Conservation (phyloP, 2,329 filamentous ascomycete species). For the Claviceps monticola region DNA sequence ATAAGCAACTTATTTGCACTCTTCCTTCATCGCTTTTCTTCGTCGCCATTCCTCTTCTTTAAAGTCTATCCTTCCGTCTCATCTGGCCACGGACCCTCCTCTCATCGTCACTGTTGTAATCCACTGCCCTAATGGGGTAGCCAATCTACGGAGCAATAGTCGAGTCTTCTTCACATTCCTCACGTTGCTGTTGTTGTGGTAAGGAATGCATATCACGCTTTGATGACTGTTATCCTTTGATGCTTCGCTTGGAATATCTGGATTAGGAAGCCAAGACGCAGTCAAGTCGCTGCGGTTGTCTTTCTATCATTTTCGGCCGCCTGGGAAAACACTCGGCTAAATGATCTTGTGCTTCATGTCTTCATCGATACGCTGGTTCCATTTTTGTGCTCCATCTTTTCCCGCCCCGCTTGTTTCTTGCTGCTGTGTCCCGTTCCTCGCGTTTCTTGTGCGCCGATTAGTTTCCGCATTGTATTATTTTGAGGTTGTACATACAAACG, state of each 20-base stretch:
- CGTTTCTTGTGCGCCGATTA: neutral
- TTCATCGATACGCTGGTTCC: neutral
- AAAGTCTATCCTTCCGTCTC: no score
- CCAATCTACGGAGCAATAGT: neutral
- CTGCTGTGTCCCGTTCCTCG: neutral
- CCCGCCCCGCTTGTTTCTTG: neutral
- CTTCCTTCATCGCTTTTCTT: neutral
- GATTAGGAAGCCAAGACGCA: conserved; percentile 5
- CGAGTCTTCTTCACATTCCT: neutral
- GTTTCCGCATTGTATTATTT: neutral
- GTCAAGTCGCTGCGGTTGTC: neutral
- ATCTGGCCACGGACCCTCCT: neutral
- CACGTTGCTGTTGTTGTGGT: neutral
- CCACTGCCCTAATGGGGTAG: neutral
- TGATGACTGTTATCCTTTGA: neutral
- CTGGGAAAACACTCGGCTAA: neutral
- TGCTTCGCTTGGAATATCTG: neutral
- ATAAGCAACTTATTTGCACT: neutral
- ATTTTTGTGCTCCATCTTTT: neutral
- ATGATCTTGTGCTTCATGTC: neutral
- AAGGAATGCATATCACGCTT: neutral
- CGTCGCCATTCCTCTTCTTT: neutral
- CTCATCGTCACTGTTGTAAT: neutral
- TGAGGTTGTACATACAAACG: no score
- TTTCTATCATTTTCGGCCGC: neutral